phyloP scores from a whole-genome alignment of 1,139 yeast species.

The Yamadazyma trypodendri region DNA sequence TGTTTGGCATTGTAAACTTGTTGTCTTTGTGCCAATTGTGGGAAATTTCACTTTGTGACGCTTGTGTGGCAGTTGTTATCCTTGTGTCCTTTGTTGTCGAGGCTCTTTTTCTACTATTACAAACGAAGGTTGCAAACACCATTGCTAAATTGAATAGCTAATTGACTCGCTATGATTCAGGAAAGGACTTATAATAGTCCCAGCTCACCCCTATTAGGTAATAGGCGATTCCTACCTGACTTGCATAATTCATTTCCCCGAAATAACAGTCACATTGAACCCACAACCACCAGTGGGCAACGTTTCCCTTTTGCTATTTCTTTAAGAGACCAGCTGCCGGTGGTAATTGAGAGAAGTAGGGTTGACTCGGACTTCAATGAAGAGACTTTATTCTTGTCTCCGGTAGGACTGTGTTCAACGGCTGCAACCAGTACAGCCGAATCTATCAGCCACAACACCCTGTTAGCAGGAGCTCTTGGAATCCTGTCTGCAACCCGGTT shows the following conservation, averaged over 20 bases:
- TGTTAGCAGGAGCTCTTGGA: slow-evolving; percentile 2
- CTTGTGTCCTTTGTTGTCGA: too few relatives aligned
- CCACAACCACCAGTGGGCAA: neutral
- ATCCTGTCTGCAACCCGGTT: neutral
- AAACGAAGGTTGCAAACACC: neutral
- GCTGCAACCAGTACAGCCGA: neutral
- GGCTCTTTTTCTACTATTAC: neutral
- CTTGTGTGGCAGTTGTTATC: neutral
- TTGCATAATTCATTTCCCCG: neutral
- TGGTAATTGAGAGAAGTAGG: neutral
- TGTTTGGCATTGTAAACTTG: too few relatives aligned
- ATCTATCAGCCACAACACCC: neutral
- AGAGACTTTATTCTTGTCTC: neutral
- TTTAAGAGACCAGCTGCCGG: neutral
- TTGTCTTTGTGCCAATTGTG: too few relatives aligned
- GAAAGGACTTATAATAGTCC: neutral
- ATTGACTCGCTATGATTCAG: neutral
- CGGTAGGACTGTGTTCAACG: neutral
- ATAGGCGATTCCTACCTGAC: neutral
- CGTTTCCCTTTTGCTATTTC: neutral
- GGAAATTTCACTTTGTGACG: too few relatives aligned
- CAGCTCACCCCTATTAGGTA: neutral
- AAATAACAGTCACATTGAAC: neutral
- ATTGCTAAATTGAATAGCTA: neutral
- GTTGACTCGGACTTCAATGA: neutral